These are phyloP conservation scores for Leccinum incarnatum DNA, from an alignment of 768 basidiomycete species.

Conservation along the genomic window DNA sequence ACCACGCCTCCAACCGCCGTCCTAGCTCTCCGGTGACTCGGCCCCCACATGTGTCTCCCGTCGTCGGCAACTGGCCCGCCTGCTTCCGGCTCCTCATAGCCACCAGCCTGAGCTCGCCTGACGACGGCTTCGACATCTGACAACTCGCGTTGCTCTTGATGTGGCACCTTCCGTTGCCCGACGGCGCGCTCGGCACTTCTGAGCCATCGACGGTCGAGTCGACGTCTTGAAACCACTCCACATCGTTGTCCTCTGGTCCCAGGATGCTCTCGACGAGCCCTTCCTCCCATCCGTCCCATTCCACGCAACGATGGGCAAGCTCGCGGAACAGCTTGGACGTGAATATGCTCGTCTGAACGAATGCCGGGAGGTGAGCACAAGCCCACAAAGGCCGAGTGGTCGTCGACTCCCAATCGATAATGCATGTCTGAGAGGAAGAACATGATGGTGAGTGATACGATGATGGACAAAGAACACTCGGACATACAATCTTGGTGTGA, in stretches of 20 bases:
- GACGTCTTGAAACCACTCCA: conserved; percentile 61
- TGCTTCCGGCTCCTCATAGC: conserved; percentile 34
- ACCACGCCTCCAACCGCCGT: conserved; percentile 71
- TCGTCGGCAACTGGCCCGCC: conserved; percentile 50
- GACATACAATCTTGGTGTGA: conserved; percentile 65
- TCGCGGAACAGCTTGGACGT: conserved; percentile 68
- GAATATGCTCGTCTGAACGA: conserved; percentile 76
- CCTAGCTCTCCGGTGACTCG: conserved; percentile 71
- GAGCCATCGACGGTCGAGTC: conserved; percentile 26
- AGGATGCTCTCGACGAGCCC: conserved; percentile 74
- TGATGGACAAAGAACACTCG: background rate
- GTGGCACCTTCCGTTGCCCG: background rate
- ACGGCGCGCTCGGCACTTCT: conserved; percentile 16
- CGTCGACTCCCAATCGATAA: conserved; percentile 93
- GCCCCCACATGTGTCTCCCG: conserved; percentile 77
- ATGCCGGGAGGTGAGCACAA: conserved; percentile 77
- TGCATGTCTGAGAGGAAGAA: conserved; percentile 57
- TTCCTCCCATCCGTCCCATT: conserved; percentile 94
- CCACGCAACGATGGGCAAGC: conserved; percentile 74
- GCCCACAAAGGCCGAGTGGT: conserved; percentile 85
- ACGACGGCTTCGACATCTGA: conserved; percentile 12
- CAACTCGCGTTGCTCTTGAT: background rate
- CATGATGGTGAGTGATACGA: background rate
- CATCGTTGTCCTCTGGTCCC: conserved; percentile 67
- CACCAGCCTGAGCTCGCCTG: conserved; percentile 22